Evolutionary conservation across 2,329 filamentous ascomycete species (phyloP).

Genomic region (Paecilomyces sp.): DNA sequence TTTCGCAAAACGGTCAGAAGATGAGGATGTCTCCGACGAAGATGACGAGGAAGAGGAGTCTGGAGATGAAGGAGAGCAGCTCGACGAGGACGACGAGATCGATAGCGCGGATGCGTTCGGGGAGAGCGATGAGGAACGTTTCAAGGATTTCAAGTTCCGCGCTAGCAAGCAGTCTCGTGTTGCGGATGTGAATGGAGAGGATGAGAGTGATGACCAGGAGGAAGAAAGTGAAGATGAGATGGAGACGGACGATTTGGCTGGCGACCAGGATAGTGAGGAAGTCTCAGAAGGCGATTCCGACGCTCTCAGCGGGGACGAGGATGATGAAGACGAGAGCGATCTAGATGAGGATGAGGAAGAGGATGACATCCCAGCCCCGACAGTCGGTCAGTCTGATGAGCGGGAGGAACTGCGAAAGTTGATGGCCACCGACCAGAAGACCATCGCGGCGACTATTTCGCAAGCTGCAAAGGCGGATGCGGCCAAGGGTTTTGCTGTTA

Average conservation of each 20-base stretch:
- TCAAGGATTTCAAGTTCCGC: slow-evolving; percentile 13
- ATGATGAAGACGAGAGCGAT: slow-evolving; percentile 26
- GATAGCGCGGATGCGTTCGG: slow-evolving; percentile 19
- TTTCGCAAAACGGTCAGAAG: slow-evolving; percentile 29
- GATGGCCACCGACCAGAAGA: slow-evolving; percentile 61
- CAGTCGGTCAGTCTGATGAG: slow-evolving; percentile 21
- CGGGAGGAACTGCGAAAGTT: slow-evolving; percentile 59
- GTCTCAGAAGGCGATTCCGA: slow-evolving; percentile 12
- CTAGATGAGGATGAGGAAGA: slow-evolving; percentile 15
- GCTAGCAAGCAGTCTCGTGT: slow-evolving; percentile 11
- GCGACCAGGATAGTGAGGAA: slow-evolving; percentile 3
- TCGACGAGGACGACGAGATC: slow-evolving; percentile 19
- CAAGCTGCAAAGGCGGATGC: slow-evolving; percentile 68
- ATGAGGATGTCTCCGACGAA: slow-evolving; percentile 28
- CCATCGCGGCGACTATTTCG: slow-evolving; percentile 56
- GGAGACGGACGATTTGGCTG: not conserved
- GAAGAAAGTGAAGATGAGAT: slow-evolving; percentile 2
- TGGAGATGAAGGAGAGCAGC: slow-evolving; percentile 9
- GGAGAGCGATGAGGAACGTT: slow-evolving; percentile 13
- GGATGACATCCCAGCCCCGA: slow-evolving; percentile 17
- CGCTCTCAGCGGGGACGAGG: slow-evolving; percentile 5
- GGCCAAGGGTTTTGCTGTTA: slow-evolving; percentile 79
- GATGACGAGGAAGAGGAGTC: slow-evolving; percentile 17
- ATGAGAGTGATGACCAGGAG: slow-evolving; percentile 4
- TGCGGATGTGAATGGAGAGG: not conserved